These are phyloP conservation scores for Trichoderma afroharzianum DNA, from an alignment of 2,329 filamentous ascomycete genomes.

Conservation along the genomic window DNA sequence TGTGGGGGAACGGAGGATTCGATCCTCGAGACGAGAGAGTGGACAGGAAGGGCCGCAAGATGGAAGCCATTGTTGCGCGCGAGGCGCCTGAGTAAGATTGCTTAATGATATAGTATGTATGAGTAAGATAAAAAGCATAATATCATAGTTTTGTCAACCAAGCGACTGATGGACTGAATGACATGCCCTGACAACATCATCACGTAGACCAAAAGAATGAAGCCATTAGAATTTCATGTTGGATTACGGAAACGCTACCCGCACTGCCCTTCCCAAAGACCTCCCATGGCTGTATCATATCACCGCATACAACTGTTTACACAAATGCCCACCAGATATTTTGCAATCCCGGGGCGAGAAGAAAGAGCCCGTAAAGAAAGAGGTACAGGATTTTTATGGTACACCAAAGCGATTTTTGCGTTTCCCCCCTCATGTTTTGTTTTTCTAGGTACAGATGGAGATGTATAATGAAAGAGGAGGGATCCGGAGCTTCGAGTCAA, in stretches of 20 bases:
- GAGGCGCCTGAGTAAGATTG: constrained; percentile 26
- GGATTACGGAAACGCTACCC: constrained; percentile 30
- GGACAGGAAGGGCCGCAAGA: constrained; percentile 75
- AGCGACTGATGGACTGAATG: background rate
- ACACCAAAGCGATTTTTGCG: constrained; percentile 27
- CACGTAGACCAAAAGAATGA: background rate
- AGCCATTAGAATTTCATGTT: constrained; percentile 24
- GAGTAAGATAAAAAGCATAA: background rate
- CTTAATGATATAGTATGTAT: background rate
- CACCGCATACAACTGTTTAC: constrained; percentile 37
- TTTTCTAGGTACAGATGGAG: background rate
- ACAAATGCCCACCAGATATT: constrained; percentile 36
- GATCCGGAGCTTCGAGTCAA: constrained; percentile 10
- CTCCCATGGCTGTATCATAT: constrained; percentile 28
- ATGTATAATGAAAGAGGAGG: background rate
- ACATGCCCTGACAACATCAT: background rate
- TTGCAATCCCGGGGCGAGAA: constrained; percentile 27
- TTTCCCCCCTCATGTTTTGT: background rate
- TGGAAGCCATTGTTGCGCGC: constrained; percentile 40
- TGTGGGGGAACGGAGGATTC: constrained; percentile 92
- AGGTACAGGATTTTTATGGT: constrained; percentile 34
- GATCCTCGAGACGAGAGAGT: constrained; percentile 86
- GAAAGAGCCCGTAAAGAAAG: constrained; percentile 19
- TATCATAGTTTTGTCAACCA: background rate
- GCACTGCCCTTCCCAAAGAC: constrained; percentile 31